Percentiles rank a stretch among this genome's conserved stretches.
Conservation (phyloP, 2,329 filamentous ascomycete genomes). For the Colletotrichum viniferum region DNA sequence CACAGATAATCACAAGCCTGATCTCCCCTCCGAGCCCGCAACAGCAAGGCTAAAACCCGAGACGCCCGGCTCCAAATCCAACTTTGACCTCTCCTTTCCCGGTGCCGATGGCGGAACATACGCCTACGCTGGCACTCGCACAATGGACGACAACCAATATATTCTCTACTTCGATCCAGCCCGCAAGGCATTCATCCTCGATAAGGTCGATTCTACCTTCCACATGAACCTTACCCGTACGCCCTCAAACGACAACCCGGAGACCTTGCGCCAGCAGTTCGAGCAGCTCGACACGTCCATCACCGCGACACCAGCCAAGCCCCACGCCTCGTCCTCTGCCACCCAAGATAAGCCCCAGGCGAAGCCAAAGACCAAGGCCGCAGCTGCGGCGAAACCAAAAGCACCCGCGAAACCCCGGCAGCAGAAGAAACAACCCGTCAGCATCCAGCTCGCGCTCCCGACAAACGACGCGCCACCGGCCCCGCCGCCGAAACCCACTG, state of each 20-base stretch:
- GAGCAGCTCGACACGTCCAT: conserved; percentile 60
- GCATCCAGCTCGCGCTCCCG: conserved; percentile 39
- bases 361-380: conserved; percentile 21
- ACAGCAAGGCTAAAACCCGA: conserved; percentile 57
- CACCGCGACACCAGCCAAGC: conserved; percentile 29
- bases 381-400: conserved; percentile 20
- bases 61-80: conserved; percentile 49
- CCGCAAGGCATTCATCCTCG: conserved; percentile 79
- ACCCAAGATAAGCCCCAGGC: conserved; percentile 23
- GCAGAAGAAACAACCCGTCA: conserved; percentile 40
- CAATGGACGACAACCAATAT: conserved; percentile 61
- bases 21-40: conserved; percentile 52
- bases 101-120: conserved; percentile 60
- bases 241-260: conserved; percentile 67
- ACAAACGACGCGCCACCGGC: conserved; percentile 24
- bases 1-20: conserved; percentile 67
- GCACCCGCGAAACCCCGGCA: conserved; percentile 30
- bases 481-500: conserved; percentile 20
- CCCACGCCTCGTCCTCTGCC: conserved; percentile 12
- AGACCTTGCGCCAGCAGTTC: conserved; percentile 69
- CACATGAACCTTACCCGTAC: conserved; percentile 83
- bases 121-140: conserved; percentile 63
- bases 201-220: conserved; percentile 81
- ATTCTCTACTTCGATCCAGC: conserved; percentile 78
- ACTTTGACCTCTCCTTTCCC: conserved; percentile 61